These are phyloP conservation scores for Shiraia bambusicola DNA, from an alignment of 2,329 filamentous ascomycete species.

Conservation along the genomic window DNA sequence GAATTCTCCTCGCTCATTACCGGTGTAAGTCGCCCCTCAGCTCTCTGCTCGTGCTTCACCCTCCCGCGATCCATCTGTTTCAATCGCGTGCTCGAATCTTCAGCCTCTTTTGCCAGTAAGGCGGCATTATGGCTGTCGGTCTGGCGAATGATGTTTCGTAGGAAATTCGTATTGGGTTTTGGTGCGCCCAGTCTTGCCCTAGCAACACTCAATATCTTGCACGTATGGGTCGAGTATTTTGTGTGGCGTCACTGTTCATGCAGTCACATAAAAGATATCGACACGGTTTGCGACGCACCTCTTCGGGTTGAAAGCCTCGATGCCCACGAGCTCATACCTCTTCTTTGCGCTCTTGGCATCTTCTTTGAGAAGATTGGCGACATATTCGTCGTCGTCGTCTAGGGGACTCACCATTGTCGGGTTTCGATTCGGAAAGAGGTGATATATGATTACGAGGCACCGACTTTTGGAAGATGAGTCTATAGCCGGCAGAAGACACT, in stretches of 20 bases:
- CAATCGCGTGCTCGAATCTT: slow-evolving; percentile 73
- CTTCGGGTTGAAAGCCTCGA: slow-evolving; percentile 64
- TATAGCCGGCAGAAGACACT: slow-evolving; percentile 8
- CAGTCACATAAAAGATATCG: neutral
- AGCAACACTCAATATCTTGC: neutral
- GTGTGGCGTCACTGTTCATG: slow-evolving; percentile 9
- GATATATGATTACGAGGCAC: slow-evolving; percentile 1
- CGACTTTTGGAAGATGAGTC: slow-evolving; percentile 2
- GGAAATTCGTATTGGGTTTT: slow-evolving; percentile 88
- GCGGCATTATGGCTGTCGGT: slow-evolving; percentile 88
- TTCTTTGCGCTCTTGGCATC: slow-evolving; percentile 75
- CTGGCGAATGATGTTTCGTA: slow-evolving; percentile 83
- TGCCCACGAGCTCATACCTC: slow-evolving; percentile 72
- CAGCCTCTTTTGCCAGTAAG: slow-evolving; percentile 78
- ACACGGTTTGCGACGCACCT: slow-evolving; percentile 46
- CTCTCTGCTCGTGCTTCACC: slow-evolving; percentile 17
- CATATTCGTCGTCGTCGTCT: slow-evolving; percentile 71
- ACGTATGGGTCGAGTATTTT: neutral
- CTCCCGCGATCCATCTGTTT: slow-evolving; percentile 42
- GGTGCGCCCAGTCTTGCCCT: slow-evolving; percentile 68
- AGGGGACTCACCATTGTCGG: slow-evolving; percentile 3
- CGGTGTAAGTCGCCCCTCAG: slow-evolving; percentile 27
- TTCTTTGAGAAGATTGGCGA: slow-evolving; percentile 74
- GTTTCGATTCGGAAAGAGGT: neutral
- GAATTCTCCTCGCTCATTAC: slow-evolving; percentile 18